Evolutionary conservation across 2,329 filamentous ascomycete genomes (phyloP).

Genomic region (Achaetomium macrosporum): DNA sequence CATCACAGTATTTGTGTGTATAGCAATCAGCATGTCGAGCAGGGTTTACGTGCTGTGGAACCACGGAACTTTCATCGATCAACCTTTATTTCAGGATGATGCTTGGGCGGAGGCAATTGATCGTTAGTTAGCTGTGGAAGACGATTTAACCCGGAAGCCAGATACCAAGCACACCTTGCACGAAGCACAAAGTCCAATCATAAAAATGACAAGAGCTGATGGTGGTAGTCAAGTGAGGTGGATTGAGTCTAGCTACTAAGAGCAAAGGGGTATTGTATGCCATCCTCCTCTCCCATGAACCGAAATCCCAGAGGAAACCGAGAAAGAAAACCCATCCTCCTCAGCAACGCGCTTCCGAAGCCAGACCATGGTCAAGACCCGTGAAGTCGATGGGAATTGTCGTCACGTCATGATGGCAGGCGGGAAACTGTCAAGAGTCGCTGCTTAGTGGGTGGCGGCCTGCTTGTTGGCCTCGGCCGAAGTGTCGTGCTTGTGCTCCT

Average conservation of each 20-base stretch:
- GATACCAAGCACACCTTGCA: too few species aligned
- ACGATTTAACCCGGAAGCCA: too few species aligned
- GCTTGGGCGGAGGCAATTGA: too few species aligned
- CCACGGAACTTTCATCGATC: too few species aligned
- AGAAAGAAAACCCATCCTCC: neutral
- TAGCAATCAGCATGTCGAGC: too few species aligned
- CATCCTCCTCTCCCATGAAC: slow-evolving; percentile 4
- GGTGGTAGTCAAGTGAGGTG: neutral
- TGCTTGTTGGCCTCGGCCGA: slow-evolving; percentile 37
- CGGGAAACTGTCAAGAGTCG: slow-evolving; percentile 8
- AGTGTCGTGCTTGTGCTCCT: slow-evolving; percentile 29
- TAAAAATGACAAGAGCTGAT: too few species aligned
- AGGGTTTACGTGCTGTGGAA: too few species aligned
- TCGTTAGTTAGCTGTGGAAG: too few species aligned
- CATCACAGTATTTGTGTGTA: too few species aligned
- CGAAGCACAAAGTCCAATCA: too few species aligned
- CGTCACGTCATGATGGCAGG: slow-evolving; percentile 9
- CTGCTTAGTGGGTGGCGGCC: slow-evolving; percentile 32
- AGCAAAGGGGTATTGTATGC: slow-evolving; percentile 8
- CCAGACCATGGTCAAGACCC: neutral
- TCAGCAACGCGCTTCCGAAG: slow-evolving; percentile 7
- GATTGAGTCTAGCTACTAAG: slow-evolving; percentile 7
- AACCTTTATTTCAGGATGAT: too few species aligned
- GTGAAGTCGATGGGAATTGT: neutral
- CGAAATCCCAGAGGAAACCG: neutral